phyloP scores from a whole-genome alignment of 78 protist species.

The Guillardia theta region DNA sequence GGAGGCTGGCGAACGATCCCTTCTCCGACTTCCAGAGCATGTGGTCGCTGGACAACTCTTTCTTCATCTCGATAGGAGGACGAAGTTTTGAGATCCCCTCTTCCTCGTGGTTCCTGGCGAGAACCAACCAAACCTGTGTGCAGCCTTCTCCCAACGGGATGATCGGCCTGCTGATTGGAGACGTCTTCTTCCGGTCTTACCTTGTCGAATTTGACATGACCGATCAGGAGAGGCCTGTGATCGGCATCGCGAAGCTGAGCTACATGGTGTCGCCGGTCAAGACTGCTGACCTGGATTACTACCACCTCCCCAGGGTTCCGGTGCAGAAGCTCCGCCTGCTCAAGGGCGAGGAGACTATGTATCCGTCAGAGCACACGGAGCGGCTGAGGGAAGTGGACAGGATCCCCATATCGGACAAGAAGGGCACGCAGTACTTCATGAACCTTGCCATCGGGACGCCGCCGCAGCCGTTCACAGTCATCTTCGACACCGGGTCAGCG shows the following conservation, averaged over 20 bases:
- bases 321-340: neutral
- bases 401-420: conserved; percentile 42
- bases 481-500: conserved; percentile 44
- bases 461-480: conserved; percentile 36
- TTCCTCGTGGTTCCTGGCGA: neutral
- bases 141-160: conserved; percentile 37
- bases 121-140: conserved; percentile 39
- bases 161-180: conserved; percentile 38
- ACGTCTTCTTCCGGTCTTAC: conserved; percentile 39
- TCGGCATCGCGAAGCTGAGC: conserved; percentile 6
- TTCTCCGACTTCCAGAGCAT: neutral
- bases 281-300: neutral
- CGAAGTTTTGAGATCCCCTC: neutral
- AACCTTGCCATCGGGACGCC: neutral
- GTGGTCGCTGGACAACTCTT: neutral
- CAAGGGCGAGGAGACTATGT: conserved; percentile 11
- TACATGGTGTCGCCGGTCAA: neutral
- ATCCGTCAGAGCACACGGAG: neutral
- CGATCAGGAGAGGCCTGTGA: neutral
- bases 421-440: conserved; percentile 42
- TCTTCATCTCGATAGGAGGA: neutral
- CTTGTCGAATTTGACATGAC: conserved; percentile 23
- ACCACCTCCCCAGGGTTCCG: neutral
- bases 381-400: neutral
- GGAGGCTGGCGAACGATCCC: neutral